phyloP scores from a whole-genome alignment of 2,329 filamentous ascomycete species.

The Cercospora beticola region DNA sequence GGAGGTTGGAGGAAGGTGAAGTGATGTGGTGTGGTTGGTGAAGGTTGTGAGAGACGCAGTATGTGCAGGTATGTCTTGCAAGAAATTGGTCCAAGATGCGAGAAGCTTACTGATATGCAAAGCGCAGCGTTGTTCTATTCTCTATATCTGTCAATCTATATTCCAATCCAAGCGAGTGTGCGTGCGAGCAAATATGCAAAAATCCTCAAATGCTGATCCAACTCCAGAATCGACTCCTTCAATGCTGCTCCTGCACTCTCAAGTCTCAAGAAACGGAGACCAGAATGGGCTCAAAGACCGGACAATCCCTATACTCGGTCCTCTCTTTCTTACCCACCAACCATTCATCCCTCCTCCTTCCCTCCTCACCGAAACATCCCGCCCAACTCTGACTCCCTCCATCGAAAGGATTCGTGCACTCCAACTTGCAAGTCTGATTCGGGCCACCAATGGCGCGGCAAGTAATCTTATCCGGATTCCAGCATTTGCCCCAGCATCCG shows the following conservation, averaged over 20 bases:
- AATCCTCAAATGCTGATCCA: background rate
- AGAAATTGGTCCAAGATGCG: background rate
- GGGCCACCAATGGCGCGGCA: background rate
- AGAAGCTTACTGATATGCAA: background rate
- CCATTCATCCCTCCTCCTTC: background rate
- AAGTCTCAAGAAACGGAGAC: background rate
- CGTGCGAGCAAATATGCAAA: background rate
- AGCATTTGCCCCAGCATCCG: background rate
- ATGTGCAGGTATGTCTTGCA: background rate
- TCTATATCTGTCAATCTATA: background rate
- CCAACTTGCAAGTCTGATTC: background rate
- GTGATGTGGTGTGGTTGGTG: background rate
- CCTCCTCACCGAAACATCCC: background rate
- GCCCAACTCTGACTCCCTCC: background rate
- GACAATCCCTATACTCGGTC: background rate
- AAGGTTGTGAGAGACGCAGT: too few species aligned
- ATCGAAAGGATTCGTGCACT: background rate
- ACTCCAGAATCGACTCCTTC: background rate
- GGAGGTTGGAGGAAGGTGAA: background rate
- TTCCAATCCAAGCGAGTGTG: background rate
- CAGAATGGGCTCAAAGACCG: background rate
- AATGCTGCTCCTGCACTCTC: background rate
- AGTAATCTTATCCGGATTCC: background rate
- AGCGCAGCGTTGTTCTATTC: conserved; percentile 43
- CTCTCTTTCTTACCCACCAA: background rate